Evolutionary conservation across 1,284 basidiomycete species (phyloP).

Genomic region (Singerocomus inundabilis): DNA sequence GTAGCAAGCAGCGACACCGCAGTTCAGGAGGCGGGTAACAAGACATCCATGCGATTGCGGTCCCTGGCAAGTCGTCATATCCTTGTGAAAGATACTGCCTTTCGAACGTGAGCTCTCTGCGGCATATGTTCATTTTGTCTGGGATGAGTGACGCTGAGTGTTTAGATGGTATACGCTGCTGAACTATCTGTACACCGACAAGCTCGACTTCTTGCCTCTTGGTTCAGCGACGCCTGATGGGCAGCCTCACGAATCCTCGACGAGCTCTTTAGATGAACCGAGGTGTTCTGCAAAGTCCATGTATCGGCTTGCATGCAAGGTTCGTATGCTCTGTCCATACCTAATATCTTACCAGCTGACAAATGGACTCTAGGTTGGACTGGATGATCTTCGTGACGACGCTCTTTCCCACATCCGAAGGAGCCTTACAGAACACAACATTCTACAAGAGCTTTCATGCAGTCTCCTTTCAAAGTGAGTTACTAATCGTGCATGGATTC

Average conservation of each 20-base stretch:
- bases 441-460: too few relatives aligned
- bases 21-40: neutral
- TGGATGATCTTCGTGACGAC: too few relatives aligned
- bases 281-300: slow-evolving; percentile 31
- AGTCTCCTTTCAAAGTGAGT: too few relatives aligned
- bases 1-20: slow-evolving; percentile 3
- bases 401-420: too few relatives aligned
- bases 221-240: neutral
- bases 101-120: slow-evolving; percentile 10
- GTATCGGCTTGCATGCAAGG: slow-evolving; percentile 31
- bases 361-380: too few relatives aligned
- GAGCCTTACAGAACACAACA: too few relatives aligned
- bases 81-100: slow-evolving; percentile 25
- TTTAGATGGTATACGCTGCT: slow-evolving; percentile 28
- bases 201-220: slow-evolving; percentile 23
- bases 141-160: too few relatives aligned
- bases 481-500: too few relatives aligned
- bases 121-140: too few relatives aligned
- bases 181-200: slow-evolving; percentile 28
- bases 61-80: slow-evolving; percentile 12
- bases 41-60: neutral
- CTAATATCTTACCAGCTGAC: too few relatives aligned
- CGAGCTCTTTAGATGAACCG: slow-evolving; percentile 6
- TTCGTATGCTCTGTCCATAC: neutral
- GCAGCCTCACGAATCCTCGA: neutral